These are phyloP conservation scores for Pestalotiopsis sp. DNA, from an alignment of 2,329 filamentous ascomycete genomes.

Conservation along the genomic window DNA sequence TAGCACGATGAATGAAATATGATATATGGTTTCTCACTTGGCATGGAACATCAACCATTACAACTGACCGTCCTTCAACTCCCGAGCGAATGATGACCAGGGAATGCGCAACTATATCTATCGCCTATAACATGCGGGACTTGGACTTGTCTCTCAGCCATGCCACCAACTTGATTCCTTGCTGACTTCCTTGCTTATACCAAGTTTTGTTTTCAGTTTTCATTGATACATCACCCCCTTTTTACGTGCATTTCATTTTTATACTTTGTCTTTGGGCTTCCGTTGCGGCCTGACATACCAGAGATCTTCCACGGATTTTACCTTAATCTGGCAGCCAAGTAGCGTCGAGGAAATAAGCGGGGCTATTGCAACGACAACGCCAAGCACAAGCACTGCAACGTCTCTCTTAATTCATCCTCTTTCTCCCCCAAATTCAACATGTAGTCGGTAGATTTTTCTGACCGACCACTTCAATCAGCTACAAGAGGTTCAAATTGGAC, in stretches of 20 bases:
- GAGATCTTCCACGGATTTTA: neutral
- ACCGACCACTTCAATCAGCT: neutral
- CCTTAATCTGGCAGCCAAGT: neutral
- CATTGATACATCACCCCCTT: neutral
- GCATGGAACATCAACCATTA: neutral
- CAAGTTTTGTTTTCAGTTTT: neutral
- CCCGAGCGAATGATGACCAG: neutral
- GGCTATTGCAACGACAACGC: conserved; percentile 6
- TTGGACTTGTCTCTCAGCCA: neutral
- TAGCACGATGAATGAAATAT: neutral
- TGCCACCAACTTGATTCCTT: neutral
- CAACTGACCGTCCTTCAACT: neutral
- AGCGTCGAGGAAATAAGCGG: conserved; percentile 4
- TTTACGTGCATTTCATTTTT: neutral
- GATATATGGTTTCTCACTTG: neutral
- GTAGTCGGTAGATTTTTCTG: neutral
- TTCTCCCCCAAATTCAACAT: neutral
- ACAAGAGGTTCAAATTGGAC: neutral
- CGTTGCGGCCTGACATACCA: neutral
- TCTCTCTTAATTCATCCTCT: neutral
- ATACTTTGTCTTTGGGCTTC: neutral
- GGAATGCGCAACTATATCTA: neutral
- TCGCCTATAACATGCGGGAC: neutral
- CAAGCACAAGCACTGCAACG: neutral
- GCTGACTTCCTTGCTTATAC: neutral